Evolutionary conservation across 2,329 filamentous ascomycete species (phyloP).

Genomic region (Trichoderma sp.): DNA sequence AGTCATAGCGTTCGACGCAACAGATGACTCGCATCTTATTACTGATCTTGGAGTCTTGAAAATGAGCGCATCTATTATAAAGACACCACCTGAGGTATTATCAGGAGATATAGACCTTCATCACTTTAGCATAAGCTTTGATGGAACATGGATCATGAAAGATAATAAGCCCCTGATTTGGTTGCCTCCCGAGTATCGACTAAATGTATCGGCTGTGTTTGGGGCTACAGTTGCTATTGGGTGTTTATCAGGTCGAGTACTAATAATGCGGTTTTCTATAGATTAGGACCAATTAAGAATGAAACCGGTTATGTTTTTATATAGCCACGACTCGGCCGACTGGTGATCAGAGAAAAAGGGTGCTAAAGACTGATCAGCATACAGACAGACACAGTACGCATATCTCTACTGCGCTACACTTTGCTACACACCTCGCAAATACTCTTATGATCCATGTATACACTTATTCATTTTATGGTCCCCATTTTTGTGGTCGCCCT

Average conservation of each 20-base stretch:
- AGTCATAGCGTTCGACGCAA: not conserved
- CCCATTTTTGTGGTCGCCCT: not conserved
- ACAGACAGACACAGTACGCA: not conserved
- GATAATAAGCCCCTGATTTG: conserved; percentile 20
- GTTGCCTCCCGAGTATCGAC: conserved; percentile 22
- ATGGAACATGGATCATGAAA: not conserved
- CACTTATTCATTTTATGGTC: not conserved
- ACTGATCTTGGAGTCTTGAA: not conserved
- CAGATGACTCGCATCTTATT: not conserved
- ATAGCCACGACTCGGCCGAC: not conserved
- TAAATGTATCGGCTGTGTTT: not conserved
- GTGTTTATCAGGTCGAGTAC: not conserved
- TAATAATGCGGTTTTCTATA: not conserved
- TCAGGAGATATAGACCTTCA: not conserved
- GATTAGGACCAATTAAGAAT: not conserved
- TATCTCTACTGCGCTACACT: not conserved
- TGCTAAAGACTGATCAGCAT: not conserved
- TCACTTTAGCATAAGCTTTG: not conserved
- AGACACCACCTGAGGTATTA: not conserved
- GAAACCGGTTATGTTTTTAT: not conserved
- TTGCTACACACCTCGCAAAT: not conserved
- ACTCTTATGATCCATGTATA: not conserved
- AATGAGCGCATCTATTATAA: not conserved
- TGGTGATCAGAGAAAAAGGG: not conserved
- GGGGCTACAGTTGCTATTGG: not conserved